Percentiles rank a stretch among this genome's conserved stretches.
These are phyloP conservation scores for Blastobotrys persicus DNA, from an alignment of 1,139 yeast species.

Conservation along the genomic window DNA sequence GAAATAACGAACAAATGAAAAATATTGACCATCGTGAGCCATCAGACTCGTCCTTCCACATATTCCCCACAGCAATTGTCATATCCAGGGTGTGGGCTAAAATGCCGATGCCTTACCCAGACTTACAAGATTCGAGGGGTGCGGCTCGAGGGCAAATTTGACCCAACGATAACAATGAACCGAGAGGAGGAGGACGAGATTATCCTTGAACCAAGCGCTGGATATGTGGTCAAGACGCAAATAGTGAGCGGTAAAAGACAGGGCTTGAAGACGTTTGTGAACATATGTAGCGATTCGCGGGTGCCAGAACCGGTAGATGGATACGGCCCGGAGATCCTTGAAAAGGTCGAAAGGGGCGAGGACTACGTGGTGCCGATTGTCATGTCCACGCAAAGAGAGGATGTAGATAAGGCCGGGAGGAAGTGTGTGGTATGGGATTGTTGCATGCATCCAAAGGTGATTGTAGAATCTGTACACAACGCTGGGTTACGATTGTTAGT, in stretches of 20 bases:
- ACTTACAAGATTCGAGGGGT: no score
- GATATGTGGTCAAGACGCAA: constrained; percentile 64
- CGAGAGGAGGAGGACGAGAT: constrained; percentile 19
- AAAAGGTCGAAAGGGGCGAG: constrained; percentile 64
- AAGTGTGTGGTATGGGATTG: constrained; percentile 71
- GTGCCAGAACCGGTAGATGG: constrained; percentile 54
- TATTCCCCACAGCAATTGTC: no score
- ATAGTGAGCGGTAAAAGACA: constrained; percentile 40
- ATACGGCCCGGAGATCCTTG: constrained; percentile 49
- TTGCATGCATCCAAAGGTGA: constrained; percentile 40
- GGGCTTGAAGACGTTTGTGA: constrained; percentile 70
- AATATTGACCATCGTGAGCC: no score
- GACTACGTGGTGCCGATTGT: constrained; percentile 85
- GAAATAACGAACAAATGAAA: no score
- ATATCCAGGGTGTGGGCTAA: no score
- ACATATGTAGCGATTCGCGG: constrained; percentile 62
- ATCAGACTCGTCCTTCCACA: no score
- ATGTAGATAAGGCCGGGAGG: constrained; percentile 67
- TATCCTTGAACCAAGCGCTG: constrained; percentile 50
- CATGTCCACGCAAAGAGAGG: constrained; percentile 53
- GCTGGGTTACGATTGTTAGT: constrained; percentile 62
- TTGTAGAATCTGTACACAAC: constrained; percentile 50
- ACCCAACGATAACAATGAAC: neutral
- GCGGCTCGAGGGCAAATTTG: neutral
- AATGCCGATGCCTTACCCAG: no score